Evolutionary conservation across 2,329 filamentous ascomycete genomes (phyloP).

Genomic region (Botrytis squamosa): DNA sequence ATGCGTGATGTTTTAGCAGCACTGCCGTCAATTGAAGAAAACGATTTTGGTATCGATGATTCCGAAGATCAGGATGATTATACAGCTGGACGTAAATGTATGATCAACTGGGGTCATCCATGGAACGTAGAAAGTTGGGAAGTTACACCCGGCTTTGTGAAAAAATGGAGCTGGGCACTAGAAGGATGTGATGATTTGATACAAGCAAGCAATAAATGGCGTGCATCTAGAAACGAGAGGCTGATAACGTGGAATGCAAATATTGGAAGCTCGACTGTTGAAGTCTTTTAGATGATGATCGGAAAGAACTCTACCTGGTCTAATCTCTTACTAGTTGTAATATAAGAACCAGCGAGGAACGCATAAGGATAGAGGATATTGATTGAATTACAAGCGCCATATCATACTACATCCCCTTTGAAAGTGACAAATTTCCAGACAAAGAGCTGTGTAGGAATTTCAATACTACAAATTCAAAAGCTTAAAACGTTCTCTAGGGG

Average conservation of each 20-base stretch:
- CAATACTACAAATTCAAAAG: not conserved
- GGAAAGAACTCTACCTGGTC: not conserved
- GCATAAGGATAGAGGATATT: not conserved
- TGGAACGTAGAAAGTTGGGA: constrained; percentile 27
- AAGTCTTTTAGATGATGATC: not conserved
- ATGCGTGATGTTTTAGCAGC: constrained; percentile 11
- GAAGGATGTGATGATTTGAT: constrained; percentile 30
- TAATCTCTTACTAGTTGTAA: not conserved
- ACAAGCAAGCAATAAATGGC: constrained; percentile 27
- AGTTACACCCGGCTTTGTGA: constrained; percentile 27
- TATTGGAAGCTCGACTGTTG: not conserved
- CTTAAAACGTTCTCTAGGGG: not conserved
- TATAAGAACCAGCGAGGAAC: not conserved
- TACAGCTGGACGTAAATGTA: constrained; percentile 23
- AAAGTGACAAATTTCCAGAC: not conserved
- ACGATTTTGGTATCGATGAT: not conserved
- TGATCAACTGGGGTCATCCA: constrained; percentile 29
- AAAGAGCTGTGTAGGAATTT: not conserved
- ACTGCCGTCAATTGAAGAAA: constrained; percentile 5
- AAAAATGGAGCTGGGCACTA: constrained; percentile 26
- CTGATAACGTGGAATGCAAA: not conserved
- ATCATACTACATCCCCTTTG: not conserved
- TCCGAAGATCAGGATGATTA: constrained; percentile 17
- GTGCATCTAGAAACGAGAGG: constrained; percentile 1
- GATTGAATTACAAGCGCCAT: not conserved